Percentiles rank a stretch among this genome's conserved stretches.
Conservation (phyloP, 495 filamentous ascomycete genomes). For the Penicillium psychrofluorescens region DNA sequence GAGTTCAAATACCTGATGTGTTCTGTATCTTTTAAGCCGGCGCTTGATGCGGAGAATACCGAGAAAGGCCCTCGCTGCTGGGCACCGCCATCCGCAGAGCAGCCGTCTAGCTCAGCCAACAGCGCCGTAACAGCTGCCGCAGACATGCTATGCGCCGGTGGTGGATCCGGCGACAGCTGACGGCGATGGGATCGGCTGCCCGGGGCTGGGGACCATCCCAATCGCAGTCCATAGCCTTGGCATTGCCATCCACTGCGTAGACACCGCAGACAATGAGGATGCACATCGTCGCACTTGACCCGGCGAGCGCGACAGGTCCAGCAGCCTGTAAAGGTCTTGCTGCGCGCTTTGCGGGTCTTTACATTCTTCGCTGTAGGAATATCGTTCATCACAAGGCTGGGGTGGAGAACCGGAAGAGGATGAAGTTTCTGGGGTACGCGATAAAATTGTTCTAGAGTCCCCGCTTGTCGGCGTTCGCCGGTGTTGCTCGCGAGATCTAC, state of each 20-base stretch:
- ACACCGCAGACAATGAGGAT: conserved; percentile 32
- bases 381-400: neutral
- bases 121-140: conserved; percentile 13
- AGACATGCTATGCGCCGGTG: conserved; percentile 4
- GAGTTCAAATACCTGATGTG: neutral
- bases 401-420: neutral
- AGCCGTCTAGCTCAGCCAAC: conserved; percentile 12
- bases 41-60: conserved; percentile 13
- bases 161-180: conserved; percentile 5
- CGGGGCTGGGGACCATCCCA: conserved; percentile 16
- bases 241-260: conserved; percentile 29
- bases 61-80: conserved; percentile 18
- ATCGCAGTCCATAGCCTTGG: conserved; percentile 30
- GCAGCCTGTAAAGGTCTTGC: conserved; percentile 23
- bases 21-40: neutral
- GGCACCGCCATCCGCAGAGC: conserved; percentile 7
- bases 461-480: conserved; percentile 11
- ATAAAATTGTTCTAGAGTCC: conserved; percentile 6
- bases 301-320: conserved; percentile 27
- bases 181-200: conserved; percentile 13
- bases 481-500: neutral
- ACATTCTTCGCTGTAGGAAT: conserved; percentile 1
- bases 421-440: conserved; percentile 1
- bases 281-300: conserved; percentile 39
- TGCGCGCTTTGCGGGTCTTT: conserved; percentile 12